Evolutionary conservation across 305 asterid species (phyloP), one percentile per base, ranked within the genome.

Genomic region (Fraxinus baroniana): DNA sequence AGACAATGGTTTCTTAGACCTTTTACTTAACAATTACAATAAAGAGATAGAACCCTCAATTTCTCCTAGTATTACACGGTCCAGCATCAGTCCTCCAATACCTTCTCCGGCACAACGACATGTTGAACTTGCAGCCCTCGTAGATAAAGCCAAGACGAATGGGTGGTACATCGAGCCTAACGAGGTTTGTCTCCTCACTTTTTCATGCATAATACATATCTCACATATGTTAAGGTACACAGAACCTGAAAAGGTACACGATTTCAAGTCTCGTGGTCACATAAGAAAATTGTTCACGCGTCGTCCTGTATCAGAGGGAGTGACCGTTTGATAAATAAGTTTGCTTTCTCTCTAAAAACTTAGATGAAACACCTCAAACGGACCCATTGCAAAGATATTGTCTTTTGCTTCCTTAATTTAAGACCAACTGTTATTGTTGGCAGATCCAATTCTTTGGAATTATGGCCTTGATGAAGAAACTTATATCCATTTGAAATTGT

Each of bases 141-240:
- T 84, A 60, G 87, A 85, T 15, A 93, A 91, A 78, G 94, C 95
- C 78, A 90, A 83, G 82, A 24, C 79, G 57, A 87, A 88, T 10
- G 97, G 98, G 46, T 94, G 95, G 95, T 87, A 86, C 87, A 90
- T 92, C 81, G 81, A 91, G 79, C 94, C 92, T 57, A 86, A 84
- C 13, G 98, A 94, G 98, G 98, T 94, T 35, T 30, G 32, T 74
- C 33, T 22, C 9, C 52, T 26, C 1, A 17, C 17, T 13, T 39
- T 49, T 77, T 3, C 36, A 1, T 9, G 18, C 74, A 66, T 9
- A 24, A 24, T 8, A 66, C 4, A 8, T 10, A 66, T 9, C 36
- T 60, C 1, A 60, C 30, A 18, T 57, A 57, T 2, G 22, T 52
- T 52, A 4, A 41, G 17, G 55, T 44, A 44, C n/a, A 44, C 4